Conservation (phyloP, 1,284 basidiomycete genomes). For the Lentinula novae-zelandiae region DNA sequence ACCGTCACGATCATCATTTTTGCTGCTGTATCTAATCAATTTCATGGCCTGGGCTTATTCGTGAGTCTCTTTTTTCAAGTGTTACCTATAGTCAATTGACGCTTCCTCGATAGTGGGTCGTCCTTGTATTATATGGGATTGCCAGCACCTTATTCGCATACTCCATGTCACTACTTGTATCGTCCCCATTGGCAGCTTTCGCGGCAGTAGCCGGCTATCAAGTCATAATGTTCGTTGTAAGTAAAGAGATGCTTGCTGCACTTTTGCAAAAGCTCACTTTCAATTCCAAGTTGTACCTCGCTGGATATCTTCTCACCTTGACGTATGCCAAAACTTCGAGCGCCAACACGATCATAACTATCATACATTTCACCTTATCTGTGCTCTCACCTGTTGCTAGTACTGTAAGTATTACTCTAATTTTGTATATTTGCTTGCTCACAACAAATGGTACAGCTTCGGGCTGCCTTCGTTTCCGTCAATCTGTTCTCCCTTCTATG, state of each 20-base stretch:
- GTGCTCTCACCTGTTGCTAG: conserved; percentile 67
- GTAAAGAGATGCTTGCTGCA: conserved; percentile 16
- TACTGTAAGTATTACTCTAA: conserved; percentile 43
- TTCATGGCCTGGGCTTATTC: conserved; percentile 67
- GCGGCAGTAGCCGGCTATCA: conserved; percentile 74
- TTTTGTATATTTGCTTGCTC: neutral
- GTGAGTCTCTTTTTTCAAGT: conserved; percentile 35
- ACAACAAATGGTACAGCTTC: conserved; percentile 30
- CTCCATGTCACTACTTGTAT: conserved; percentile 56
- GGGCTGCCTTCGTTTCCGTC: conserved; percentile 68
- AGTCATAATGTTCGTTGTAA: conserved; percentile 65
- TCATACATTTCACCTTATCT: conserved; percentile 68
- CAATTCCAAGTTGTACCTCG: conserved; percentile 51
- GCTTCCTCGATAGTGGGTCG: conserved; percentile 51
- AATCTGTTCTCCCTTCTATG: conserved; percentile 79
- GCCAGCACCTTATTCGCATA: conserved; percentile 67
- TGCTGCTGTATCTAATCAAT: conserved; percentile 54
- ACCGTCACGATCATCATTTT: conserved; percentile 65
- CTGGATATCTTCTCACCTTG: conserved; percentile 63
- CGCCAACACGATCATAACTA: conserved; percentile 51
- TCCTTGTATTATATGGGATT: conserved; percentile 70
- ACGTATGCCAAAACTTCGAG: conserved; percentile 66
- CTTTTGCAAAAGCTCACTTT: neutral
- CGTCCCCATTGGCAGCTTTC: conserved; percentile 72
- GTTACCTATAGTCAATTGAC: neutral